Evolutionary conservation across 345 rosid species (phyloP), one percentile per base, ranked within the genome.

Genomic region (Moringa oleifera): DNA sequence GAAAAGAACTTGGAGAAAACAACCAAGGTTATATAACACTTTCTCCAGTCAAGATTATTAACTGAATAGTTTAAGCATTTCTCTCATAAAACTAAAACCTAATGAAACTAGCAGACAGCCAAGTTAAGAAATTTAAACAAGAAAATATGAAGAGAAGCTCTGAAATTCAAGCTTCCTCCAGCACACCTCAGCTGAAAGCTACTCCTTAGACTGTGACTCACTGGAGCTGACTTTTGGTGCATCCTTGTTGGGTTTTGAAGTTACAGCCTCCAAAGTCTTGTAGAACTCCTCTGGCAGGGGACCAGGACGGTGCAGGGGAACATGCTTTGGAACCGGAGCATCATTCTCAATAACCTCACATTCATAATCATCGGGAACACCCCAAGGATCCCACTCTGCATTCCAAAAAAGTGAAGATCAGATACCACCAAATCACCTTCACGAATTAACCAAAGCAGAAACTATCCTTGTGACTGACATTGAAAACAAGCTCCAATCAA

Each of bases 361-460:
- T 67, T 88, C 93, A 25, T 85, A 84, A 73, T 91, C 99, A 36
- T 95, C 97, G 28, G 96, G 91, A 76, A 90, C 91, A 68, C 91
- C 97, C 97, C 97, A 88, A 57, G 97, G 97, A 76, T 88, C 93
- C 97, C 95, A 90, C 71, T 94, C 97, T 94, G 87, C 73, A 51
- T 59, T 45, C 62, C 9, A 72, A 58, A 13, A 50, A 0, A 51
- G 47, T 23, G 7, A 23, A 22, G 18, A 23, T 37, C 13, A 16
- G 53, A 52, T 10, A 7, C 31, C 28, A 25, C 24, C 37, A 23
- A 8, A 33, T 54, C 0, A 0, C 25, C 6, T 23, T 37, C 20
- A 24, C 1, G 6, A 53, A 41, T 9, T 7, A 41, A 41, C 1
- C 20, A 37, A 31, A 63, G 51, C 23, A 46, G 8, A 7, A 28